Conservation (phyloP, 345 rosid species). For the Lepidium sativum region DNA sequence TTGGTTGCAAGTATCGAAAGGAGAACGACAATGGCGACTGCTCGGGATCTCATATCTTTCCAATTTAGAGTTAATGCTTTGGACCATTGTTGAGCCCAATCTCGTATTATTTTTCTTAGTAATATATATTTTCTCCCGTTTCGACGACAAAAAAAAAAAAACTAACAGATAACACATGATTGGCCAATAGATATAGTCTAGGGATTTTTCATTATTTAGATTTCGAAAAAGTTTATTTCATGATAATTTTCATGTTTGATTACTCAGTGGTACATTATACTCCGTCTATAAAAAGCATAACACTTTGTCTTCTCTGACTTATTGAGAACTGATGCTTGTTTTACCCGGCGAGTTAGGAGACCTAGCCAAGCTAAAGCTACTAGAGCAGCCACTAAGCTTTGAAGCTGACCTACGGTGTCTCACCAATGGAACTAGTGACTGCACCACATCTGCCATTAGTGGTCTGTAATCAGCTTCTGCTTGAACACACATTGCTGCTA, state of each 20-base stretch:
- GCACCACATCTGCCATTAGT: constrained; percentile 90
- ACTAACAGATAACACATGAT: neutral
- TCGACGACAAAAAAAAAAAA: too few species aligned
- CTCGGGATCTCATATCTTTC: too few species aligned
- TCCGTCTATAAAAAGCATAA: neutral
- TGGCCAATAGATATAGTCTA: neutral
- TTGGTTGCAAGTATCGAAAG: too few species aligned
- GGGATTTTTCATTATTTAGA: neutral
- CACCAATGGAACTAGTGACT: constrained; percentile 72
- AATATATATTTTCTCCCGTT: too few species aligned
- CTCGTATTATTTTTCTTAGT: too few species aligned
- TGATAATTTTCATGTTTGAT: neutral
- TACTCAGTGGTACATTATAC: constrained; percentile 7
- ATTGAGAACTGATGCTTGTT: constrained; percentile 28
- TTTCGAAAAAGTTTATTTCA: neutral
- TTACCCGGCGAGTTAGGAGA: constrained; percentile 36
- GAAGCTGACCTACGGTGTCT: constrained; percentile 51
- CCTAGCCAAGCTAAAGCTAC: constrained; percentile 39
- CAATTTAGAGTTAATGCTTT: too few species aligned
- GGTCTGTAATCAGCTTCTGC: constrained; percentile 90
- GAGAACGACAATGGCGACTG: too few species aligned
- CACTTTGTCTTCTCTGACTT: neutral
- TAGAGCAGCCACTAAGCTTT: constrained; percentile 44
- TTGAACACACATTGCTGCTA: constrained; percentile 95
- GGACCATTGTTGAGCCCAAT: too few species aligned